phyloP scores from a whole-genome alignment of 2,329 filamentous ascomycete genomes.

The Orbilia brochopaga region DNA sequence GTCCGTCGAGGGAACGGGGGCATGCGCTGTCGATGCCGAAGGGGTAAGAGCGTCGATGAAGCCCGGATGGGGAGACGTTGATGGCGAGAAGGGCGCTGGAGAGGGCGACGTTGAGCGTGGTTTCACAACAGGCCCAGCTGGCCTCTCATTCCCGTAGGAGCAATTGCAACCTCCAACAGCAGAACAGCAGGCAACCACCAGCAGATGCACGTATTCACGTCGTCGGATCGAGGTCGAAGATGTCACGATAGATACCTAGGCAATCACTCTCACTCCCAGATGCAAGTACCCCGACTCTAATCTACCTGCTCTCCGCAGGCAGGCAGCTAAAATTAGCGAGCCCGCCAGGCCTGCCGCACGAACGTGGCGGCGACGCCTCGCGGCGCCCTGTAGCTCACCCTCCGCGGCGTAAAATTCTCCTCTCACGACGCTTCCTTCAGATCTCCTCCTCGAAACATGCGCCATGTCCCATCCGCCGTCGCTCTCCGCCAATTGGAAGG shows the following conservation, averaged over 20 bases:
- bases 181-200: not conserved
- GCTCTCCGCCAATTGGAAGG: conserved; percentile 55
- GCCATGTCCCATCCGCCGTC: conserved; percentile 35
- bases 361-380: not conserved
- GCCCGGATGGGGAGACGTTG: not conserved
- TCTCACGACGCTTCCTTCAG: not conserved
- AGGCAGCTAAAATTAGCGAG: not conserved
- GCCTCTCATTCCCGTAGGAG: not conserved
- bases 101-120: not conserved
- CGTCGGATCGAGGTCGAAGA: too few species aligned
- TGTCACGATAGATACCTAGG: too few species aligned
- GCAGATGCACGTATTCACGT: too few species aligned
- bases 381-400: not conserved
- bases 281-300: too few species aligned
- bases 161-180: not conserved
- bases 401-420: not conserved
- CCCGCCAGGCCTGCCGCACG: not conserved
- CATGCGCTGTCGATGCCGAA: not conserved
- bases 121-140: conserved; percentile 8
- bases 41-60: not conserved
- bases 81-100: conserved; percentile 2
- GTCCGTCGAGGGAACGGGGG: conserved; percentile 18
- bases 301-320: not conserved
- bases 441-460: not conserved
- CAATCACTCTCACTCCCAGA: too few species aligned